phyloP scores from a whole-genome alignment of 176 grass and related monocot genomes.

The Dendrocalamus sinicus region DNA sequence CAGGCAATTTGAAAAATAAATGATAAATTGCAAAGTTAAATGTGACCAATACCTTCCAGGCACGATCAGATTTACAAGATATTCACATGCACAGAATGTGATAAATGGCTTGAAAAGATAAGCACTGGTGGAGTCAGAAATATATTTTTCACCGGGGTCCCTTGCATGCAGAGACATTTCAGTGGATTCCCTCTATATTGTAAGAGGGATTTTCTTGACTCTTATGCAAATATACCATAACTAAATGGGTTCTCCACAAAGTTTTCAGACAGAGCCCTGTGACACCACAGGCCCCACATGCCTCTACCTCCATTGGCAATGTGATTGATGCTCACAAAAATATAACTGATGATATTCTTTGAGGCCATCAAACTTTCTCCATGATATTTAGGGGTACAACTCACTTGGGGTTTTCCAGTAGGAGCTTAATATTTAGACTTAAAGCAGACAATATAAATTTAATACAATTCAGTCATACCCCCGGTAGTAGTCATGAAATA shows the following conservation, averaged over 20 bases:
- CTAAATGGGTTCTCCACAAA: constrained; percentile 15
- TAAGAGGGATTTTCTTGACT: neutral
- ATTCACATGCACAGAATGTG: constrained; percentile 6
- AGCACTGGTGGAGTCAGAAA: neutral
- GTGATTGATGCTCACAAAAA: constrained; percentile 9
- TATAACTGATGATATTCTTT: neutral
- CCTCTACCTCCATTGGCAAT: constrained; percentile 7
- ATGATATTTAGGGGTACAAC: constrained; percentile 19
- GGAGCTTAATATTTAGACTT: neutral
- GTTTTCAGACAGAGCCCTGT: constrained; percentile 1
- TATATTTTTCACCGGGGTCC: constrained; percentile 10
- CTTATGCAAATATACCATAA: constrained; percentile 16
- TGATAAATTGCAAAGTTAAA: constrained; percentile 23
- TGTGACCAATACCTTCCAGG: constrained; percentile 15
- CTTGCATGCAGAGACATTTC: constrained; percentile 13
- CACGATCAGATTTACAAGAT: neutral
- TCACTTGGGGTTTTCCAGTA: constrained; percentile 19
- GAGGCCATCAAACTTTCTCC: constrained; percentile 19
- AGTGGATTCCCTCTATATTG: neutral
- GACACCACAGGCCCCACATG: neutral
- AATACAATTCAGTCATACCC: neutral
- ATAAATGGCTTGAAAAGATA: constrained; percentile 10
- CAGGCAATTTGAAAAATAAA: constrained; percentile 17
- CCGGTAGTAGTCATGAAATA: constrained; percentile 5
- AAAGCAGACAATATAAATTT: neutral